Percentiles rank a stretch among this genome's conserved stretches.
Evolutionary conservation across 495 filamentous ascomycete species (phyloP).

Genomic region (Polyplosphaeria fusca): DNA sequence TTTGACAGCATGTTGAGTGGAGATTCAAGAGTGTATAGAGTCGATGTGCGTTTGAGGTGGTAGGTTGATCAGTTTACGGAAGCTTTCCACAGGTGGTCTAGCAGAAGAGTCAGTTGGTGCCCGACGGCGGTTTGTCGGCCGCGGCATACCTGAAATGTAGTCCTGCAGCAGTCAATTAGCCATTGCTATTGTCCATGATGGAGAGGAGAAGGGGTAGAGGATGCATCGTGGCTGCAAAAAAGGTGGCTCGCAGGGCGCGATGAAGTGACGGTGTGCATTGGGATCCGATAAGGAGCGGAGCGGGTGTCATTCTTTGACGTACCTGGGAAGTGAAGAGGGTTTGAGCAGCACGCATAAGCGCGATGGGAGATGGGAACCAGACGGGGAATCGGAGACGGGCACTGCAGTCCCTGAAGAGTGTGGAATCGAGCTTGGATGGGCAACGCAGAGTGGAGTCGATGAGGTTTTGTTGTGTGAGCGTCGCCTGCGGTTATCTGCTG

Average conservation of each 20-base stretch:
- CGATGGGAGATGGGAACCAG: slow-evolving; percentile 32
- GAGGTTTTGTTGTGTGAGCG: neutral
- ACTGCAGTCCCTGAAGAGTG: slow-evolving; percentile 8
- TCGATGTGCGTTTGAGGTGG: slow-evolving; percentile 26
- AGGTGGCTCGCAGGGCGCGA: neutral
- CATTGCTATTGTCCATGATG: slow-evolving; percentile 12
- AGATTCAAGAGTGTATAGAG: slow-evolving; percentile 12
- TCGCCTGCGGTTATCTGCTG: neutral
- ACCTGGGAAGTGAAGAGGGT: slow-evolving; percentile 74
- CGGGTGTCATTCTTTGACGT: slow-evolving; percentile 18
- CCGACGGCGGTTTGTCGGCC: neutral
- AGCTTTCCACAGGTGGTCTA: slow-evolving; percentile 99
- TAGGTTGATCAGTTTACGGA: slow-evolving; percentile 63
- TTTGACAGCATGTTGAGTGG: slow-evolving; percentile 65
- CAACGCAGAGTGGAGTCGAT: neutral
- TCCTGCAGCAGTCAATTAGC: slow-evolving; percentile 34
- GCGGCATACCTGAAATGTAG: slow-evolving; percentile 38
- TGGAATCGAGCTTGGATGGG: neutral
- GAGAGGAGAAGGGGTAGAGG: neutral
- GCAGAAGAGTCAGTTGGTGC: slow-evolving; percentile 32
- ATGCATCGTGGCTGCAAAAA: neutral
- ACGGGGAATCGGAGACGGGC: neutral
- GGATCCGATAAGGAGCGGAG: slow-evolving; percentile 26
- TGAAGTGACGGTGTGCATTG: slow-evolving; percentile 22
- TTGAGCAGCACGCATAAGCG: slow-evolving; percentile 92